A percentile compares a stretch with the other conserved stretches of the same genome.
Evolutionary conservation across 2,329 filamentous ascomycete genomes (phyloP).

Genomic region (Scedosporium apiospermum): DNA sequence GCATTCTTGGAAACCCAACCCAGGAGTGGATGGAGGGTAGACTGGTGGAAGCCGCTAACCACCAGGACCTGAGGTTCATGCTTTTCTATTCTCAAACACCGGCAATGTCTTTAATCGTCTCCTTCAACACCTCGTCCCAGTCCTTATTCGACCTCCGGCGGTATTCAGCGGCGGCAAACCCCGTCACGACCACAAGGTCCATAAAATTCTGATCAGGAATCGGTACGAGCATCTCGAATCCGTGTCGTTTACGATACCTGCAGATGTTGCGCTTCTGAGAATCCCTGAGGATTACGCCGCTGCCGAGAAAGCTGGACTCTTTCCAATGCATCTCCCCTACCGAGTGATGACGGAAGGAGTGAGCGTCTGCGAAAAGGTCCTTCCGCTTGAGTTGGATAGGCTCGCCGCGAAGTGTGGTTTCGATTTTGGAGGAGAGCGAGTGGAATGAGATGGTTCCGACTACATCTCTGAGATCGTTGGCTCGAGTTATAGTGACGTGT

Average conservation of each 20-base stretch:
- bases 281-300: conserved; percentile 9
- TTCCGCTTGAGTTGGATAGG: conserved; percentile 7
- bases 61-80: background rate
- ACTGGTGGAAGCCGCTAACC: too few species aligned
- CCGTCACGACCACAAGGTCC: conserved; percentile 10
- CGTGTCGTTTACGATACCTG: background rate
- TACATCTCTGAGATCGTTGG: background rate
- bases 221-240: conserved; percentile 8
- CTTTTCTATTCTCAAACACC: background rate
- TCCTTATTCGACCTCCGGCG: conserved; percentile 8
- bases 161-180: conserved; percentile 10
- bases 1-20: too few species aligned
- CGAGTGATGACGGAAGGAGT: conserved; percentile 8
- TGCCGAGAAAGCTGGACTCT: background rate
- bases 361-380: background rate
- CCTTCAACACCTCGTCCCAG: conserved; percentile 5
- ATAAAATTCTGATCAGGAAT: conserved; percentile 9
- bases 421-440: conserved; percentile 8
- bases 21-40: too few species aligned
- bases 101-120: background rate
- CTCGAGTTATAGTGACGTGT: background rate
- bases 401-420: conserved; percentile 8
- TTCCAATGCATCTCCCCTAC: conserved; percentile 10
- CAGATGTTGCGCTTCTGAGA: background rate
- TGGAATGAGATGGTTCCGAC: conserved; percentile 6